Conservation (phyloP, 805 yeast genomes). For the Starmera dryadoides region DNA sequence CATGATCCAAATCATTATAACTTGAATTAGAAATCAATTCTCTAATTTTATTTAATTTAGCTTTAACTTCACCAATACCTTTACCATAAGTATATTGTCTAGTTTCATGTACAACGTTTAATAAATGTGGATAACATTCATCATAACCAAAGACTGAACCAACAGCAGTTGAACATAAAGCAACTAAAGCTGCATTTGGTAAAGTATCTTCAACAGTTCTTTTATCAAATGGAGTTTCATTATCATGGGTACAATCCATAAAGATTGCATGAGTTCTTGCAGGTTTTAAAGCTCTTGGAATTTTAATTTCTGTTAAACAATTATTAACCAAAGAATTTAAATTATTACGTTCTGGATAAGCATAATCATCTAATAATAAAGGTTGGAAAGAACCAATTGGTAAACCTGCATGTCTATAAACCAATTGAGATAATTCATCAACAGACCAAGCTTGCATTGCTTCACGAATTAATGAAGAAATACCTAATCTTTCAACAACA, state of each 20-base stretch:
- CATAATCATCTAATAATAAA: constrained; percentile 67
- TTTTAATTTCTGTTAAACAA: constrained; percentile 52
- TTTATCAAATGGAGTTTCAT: constrained; percentile 81
- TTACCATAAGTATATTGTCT: constrained; percentile 47
- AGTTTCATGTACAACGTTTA: constrained; percentile 74
- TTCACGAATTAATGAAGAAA: constrained; percentile 84
- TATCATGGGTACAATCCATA: constrained; percentile 98
- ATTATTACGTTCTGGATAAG: constrained; percentile 49
- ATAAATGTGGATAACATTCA: constrained; percentile 76
- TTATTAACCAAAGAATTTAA: constrained; percentile 12
- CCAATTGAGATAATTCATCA: constrained; percentile 74
- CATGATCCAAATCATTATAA: constrained; percentile 51
- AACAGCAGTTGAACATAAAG: constrained; percentile 87
- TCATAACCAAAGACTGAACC: constrained; percentile 95
- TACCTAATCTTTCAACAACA: constrained; percentile 85
- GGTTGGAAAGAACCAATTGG: constrained; percentile 90
- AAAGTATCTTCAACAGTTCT: constrained; percentile 91
- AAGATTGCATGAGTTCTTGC: constrained; percentile 88
- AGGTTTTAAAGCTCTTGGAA: constrained; percentile 58
- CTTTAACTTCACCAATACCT: constrained; percentile 78
- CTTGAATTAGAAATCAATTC: constrained; percentile 44
- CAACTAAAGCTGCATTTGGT: constrained; percentile 91
- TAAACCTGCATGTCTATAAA: constrained; percentile 90
- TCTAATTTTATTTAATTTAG: constrained; percentile 50
- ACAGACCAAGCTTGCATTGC: constrained; percentile 97